Percentiles rank a stretch among this genome's conserved stretches.
Evolutionary conservation across 768 basidiomycete species (phyloP).

Genomic region (Auricularia sp.): DNA sequence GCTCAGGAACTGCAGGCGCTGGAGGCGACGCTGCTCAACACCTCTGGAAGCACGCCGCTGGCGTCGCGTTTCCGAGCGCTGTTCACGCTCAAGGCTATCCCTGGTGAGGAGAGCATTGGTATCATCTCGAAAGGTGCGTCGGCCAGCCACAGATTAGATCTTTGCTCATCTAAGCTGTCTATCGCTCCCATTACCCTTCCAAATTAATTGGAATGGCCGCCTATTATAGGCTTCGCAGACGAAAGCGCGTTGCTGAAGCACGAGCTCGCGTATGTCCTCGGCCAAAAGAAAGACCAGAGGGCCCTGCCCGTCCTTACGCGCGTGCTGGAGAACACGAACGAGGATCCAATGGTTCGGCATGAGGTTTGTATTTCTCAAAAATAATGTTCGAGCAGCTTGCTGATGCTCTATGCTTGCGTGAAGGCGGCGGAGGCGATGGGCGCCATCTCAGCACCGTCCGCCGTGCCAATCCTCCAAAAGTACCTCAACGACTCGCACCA

Average conservation of each 20-base stretch:
- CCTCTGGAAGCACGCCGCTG: constrained; percentile 56
- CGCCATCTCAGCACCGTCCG: constrained; percentile 64
- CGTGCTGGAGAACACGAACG: constrained; percentile 55
- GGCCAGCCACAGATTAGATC: not conserved
- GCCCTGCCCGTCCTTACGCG: constrained; percentile 73
- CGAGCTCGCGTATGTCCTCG: constrained; percentile 93
- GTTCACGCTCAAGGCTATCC: constrained; percentile 83
- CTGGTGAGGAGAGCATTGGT: constrained; percentile 63
- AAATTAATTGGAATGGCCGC: too few relatives aligned
- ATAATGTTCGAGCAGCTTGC: not conserved
- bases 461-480: constrained; percentile 58
- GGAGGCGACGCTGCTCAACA: constrained; percentile 70
- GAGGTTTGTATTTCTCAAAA: constrained; percentile 46
- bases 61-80: constrained; percentile 84
- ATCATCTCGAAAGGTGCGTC: constrained; percentile 74
- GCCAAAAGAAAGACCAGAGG: constrained; percentile 66
- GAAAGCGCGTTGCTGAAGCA: constrained; percentile 88
- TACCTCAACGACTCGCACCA: constrained; percentile 63
- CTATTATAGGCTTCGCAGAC: constrained; percentile 62
- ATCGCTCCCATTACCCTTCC: not conserved
- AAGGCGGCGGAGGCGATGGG: constrained; percentile 99
- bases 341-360: constrained; percentile 96
- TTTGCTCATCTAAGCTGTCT: not conserved
- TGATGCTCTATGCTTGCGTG: constrained; percentile 6
- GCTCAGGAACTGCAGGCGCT: constrained; percentile 53